These are phyloP conservation scores for Tothia fuscella DNA, from an alignment of 2,329 filamentous ascomycete genomes.

Conservation along the genomic window DNA sequence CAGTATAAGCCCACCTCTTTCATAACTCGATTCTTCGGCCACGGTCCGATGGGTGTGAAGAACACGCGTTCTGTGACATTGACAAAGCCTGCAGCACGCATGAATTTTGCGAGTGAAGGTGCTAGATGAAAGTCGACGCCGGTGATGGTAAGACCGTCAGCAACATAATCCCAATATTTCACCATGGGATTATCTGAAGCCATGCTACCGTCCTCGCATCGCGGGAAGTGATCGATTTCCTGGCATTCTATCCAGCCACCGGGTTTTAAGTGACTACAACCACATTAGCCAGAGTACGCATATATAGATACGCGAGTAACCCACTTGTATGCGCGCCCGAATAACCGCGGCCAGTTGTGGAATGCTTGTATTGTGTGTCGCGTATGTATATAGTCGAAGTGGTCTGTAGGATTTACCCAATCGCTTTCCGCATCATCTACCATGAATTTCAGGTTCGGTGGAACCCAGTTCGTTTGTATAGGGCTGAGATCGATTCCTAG, in stretches of 20 bases:
- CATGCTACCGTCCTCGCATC: constrained; percentile 30
- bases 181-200: constrained; percentile 30
- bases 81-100: constrained; percentile 32
- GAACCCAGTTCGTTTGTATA: constrained; percentile 31
- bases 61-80: constrained; percentile 40
- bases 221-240: constrained; percentile 8
- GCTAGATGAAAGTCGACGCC: constrained; percentile 28
- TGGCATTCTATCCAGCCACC: constrained; percentile 38
- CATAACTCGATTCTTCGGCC: constrained; percentile 31
- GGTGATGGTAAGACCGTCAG: constrained; percentile 31
- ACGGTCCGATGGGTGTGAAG: constrained; percentile 43
- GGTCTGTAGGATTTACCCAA: constrained; percentile 20
- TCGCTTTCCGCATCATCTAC: constrained; percentile 24
- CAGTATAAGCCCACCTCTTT: constrained; percentile 15
- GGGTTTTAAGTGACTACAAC: constrained; percentile 19
- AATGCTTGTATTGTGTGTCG: constrained; percentile 41
- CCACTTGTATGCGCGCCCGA: constrained; percentile 36
- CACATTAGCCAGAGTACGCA: not conserved
- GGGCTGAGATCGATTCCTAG: constrained; percentile 30
- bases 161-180: constrained; percentile 37
- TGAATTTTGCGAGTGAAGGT: not conserved
- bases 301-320: not conserved
- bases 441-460: constrained; percentile 29
- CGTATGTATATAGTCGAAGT: constrained; percentile 47
- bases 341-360: constrained; percentile 39